Percentiles rank a stretch among this genome's conserved stretches.
phyloP scores from a whole-genome alignment of 768 basidiomycete genomes.

The Trichaptum fuscoviolaceum region DNA sequence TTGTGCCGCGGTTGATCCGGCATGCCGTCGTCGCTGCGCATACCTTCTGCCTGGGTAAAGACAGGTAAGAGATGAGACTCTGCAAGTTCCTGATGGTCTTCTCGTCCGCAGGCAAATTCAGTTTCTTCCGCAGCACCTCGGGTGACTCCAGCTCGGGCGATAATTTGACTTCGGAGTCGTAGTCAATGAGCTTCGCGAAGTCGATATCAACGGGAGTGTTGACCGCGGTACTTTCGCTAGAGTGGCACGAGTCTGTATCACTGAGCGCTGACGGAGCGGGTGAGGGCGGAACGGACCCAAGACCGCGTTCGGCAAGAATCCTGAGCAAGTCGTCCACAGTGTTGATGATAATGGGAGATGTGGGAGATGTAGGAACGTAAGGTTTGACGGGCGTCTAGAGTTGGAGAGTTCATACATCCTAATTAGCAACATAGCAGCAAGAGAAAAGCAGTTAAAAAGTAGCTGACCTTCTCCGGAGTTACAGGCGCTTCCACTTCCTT shows the following conservation, averaged over 20 bases:
- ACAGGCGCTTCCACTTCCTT: neutral
- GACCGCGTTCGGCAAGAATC: neutral
- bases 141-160: neutral
- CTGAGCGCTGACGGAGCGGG: too few relatives aligned
- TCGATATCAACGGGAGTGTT: neutral
- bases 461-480: neutral
- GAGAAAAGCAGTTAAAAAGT: neutral
- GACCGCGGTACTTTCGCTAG: neutral
- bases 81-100: neutral
- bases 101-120: neutral
- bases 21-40: neutral
- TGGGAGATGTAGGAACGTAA: neutral
- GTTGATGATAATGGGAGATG: slow-evolving; percentile 1
- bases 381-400: neutral
- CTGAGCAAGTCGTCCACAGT: neutral
- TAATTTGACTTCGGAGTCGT: neutral
- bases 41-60: neutral
- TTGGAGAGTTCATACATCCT: neutral
- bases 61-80: neutral
- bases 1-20: neutral
- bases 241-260: too few relatives aligned
- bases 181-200: neutral
- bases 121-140: neutral
- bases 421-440: too few relatives aligned
- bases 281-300: neutral